Evolutionary conservation across 345 rosid genomes (phyloP), one percentile per base, ranked within the genome.

Genomic region (Cardamine occulta): DNA sequence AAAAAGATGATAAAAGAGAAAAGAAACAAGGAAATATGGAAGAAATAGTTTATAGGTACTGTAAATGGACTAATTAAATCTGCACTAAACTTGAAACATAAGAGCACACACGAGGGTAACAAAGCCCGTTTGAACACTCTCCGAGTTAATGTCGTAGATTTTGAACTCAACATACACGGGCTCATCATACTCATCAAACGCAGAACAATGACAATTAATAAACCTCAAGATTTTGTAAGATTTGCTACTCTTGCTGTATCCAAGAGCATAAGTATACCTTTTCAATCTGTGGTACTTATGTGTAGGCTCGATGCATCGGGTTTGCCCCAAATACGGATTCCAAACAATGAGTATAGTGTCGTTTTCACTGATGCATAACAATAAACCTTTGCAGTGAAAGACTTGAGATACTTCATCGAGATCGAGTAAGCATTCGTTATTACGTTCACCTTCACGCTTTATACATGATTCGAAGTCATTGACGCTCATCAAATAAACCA

Each of bases 211-310:
- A 7, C 35, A 32, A 21, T 21, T 4, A 51, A 51, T 21, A 11
- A 32, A 9, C 40, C 24, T 32, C 63, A 59, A 59, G 26, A 65
- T 66, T 65, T 66, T 65, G 10, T 63, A 39, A 12, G 32, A 15
- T 15, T 24, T 39, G 44, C 5, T 40, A 9, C 44, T 51, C 26
- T 23, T 63, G 67, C 24, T 17, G 21, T 63, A 63, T 40, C 67
- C 67, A 1, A 42, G 18, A 40, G 8, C 14, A 42, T 14, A 63
- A 1, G 13, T 3, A 11, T 11, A 37, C 17, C 2, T 14, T 1
- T 42, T n/a, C 2, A 42, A 1, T 42, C 3, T 4, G 7, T 4
- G 7, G 18, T 15, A 44, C 2, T n/a, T 15, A 44, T n/a, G 1
- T 1, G 8, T 44, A n/a, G 49, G 49, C 49, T 53, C n/a, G 9